These are phyloP conservation scores for Pseudomonodictys pantanalensis DNA, from an alignment of 495 filamentous ascomycete species.

Conservation along the genomic window DNA sequence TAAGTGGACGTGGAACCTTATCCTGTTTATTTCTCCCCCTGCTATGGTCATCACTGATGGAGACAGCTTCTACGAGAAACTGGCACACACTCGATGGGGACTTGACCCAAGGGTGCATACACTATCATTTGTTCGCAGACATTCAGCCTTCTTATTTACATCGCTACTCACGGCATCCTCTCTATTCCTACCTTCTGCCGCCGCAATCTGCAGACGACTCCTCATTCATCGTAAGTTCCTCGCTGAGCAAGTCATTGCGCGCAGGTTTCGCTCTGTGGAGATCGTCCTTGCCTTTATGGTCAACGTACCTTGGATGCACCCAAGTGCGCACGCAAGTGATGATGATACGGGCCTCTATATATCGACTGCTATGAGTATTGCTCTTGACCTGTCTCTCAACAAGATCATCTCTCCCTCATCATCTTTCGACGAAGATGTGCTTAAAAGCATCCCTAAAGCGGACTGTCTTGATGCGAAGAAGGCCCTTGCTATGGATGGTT, in stretches of 20 bases:
- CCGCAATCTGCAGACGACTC: conserved; percentile 60
- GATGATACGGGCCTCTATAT: conserved; percentile 72
- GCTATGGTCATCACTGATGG: not conserved
- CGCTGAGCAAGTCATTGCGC: conserved; percentile 56
- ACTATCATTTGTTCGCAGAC: conserved; percentile 58
- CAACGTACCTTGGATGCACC: conserved; percentile 75
- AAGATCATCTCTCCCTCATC: conserved; percentile 61
- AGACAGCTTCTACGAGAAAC: conserved; percentile 62
- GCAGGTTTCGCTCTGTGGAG: conserved; percentile 64
- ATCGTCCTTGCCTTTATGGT: conserved; percentile 73
- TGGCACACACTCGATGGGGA: conserved; percentile 72
- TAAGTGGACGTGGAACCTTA: conserved; percentile 40
- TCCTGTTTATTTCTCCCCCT: not conserved
- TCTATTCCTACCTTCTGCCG: conserved; percentile 60
- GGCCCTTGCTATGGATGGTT: conserved; percentile 65
- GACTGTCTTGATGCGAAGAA: conserved; percentile 65
- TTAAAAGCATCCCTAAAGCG: conserved; percentile 52
- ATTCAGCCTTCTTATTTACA: conserved; percentile 68
- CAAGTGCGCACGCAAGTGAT: conserved; percentile 63
- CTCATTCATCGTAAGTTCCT: conserved; percentile 62
- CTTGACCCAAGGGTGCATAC: conserved; percentile 65
- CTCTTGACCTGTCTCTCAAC: conserved; percentile 65
- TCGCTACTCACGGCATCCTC: conserved; percentile 64
- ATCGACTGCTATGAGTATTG: conserved; percentile 64
- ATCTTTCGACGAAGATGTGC: conserved; percentile 49